Evolutionary conservation across 225 moss, liverwort and hornwort genomes (phyloP).

Genomic region (Climacium dendroides): DNA sequence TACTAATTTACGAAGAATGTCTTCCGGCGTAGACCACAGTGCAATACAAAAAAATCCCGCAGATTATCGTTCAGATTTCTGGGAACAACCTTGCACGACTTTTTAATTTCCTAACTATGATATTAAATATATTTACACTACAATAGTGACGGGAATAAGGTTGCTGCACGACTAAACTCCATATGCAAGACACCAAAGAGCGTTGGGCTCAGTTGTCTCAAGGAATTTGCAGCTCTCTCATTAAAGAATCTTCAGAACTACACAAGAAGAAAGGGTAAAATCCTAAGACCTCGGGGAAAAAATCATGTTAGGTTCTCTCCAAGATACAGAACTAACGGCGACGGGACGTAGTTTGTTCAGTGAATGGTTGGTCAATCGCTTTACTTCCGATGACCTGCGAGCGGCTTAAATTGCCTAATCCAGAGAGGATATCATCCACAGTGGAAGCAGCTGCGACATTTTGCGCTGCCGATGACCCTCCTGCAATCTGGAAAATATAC

Average conservation of each 20-base stretch:
- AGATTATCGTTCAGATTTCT: background rate
- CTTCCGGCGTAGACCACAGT: background rate
- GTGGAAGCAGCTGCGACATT: conserved; percentile 9
- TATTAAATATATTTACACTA: background rate
- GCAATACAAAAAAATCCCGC: background rate
- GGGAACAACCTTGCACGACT: background rate
- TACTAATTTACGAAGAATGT: background rate
- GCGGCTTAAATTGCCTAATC: conserved; percentile 50
- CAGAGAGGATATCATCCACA: conserved; percentile 70
- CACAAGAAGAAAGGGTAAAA: background rate
- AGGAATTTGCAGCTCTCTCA: background rate
- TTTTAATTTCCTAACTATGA: background rate
- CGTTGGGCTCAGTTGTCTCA: background rate
- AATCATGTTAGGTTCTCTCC: background rate
- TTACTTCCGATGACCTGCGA: conserved; percentile 59
- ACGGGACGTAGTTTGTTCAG: background rate
- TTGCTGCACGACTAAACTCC: background rate
- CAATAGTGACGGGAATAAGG: background rate
- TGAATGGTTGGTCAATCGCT: conserved; percentile 11
- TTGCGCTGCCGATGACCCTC: conserved; percentile 1
- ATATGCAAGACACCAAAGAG: background rate
- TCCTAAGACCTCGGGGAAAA: background rate
- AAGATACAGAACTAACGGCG: background rate
- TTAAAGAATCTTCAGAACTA: background rate
- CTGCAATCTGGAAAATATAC: background rate